Evolutionary conservation across 2,329 filamentous ascomycete species (phyloP), one percentile per base, ranked within the genome.

Genomic region (Eutypa lata): DNA sequence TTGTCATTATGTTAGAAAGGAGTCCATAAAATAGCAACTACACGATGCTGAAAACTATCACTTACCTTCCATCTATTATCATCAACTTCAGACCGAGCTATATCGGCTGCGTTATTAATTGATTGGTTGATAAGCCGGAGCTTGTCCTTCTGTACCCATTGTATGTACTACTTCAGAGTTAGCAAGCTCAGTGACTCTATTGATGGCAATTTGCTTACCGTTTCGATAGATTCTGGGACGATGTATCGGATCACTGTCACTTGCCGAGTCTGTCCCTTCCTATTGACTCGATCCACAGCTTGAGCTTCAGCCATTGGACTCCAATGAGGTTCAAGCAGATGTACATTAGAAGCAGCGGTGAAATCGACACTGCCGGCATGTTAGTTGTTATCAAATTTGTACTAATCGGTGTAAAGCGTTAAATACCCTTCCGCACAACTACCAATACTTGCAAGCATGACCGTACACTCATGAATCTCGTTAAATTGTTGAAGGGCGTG

Each of bases 321-420:
- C 68, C 67, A 71, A 13, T 69, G 64, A 1, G 68, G 68, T 49
- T 71, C 68, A 1, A 70, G 33, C 2, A 70, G 50, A 48, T 70
- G 68, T 1, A 68, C 63, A 21, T 56, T 44, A 24, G 52, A 61
- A 19, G 68, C 66, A 18, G 51, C 60, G 1, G 59, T 68, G 14
- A 70, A 58, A 35, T 69, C 61, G 40, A 68, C 52, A 13, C 61
- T 62, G 16, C 7, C 10, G 14, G 16, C 19, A 50, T 22, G 21
- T n/a, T 40, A 47, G 37, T 50, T 43, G 46, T 24, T 26, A 43
- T 10, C 16, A 43, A 19, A 43, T n/a, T 24, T 31, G 19, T 44
- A 19, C 10, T 49, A 42, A 22, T 18, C 19, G 19, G 13, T 38
- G 38, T 40, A 10, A 14, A 21, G 43, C 51, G 18, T 11, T 43